Evolutionary conservation across 441 rosid genomes (phyloP), one percentile per base, ranked within the genome.

Genomic region (Viola pubescens): DNA sequence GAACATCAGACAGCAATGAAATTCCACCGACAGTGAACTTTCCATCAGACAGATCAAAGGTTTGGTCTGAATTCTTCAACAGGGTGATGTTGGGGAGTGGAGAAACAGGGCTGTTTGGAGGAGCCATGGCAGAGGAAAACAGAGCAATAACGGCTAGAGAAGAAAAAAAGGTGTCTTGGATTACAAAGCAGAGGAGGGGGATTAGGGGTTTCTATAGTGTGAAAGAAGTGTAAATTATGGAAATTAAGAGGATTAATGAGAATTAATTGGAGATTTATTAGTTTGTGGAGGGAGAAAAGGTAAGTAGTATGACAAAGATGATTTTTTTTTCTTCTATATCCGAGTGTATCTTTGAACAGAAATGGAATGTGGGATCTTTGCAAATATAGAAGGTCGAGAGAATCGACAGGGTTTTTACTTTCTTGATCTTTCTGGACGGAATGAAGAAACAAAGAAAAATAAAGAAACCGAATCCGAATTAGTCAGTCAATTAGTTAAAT

Each of bases 1-100:
- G 95, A 61, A 89, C 82, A 14, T 82, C 82, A 1, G 73, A 73
- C 16, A 89, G 85, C 46, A 87, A 37, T 1, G 86, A 70, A 48
- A 75, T 59, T 4, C 83, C 82, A 62, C 75, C 67, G 58, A 75
- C 82, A 38, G 59, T 56, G 0, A 89, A 61, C 41, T 60, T 73
- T 4, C 79, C 75, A 13, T 71, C 41, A 0, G 82, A 75, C 55
- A 90, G 59, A 59, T 55, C 61, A 48, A 83, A 70, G 59, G 34
- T 51, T 52, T 64, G 73, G 34, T 68, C 70, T 8, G 12, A 52
- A 51, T 56, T 56, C 2, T 55, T 60, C 4, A 79, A 16, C 0
- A 45, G 40, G 38, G 64, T 39, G 38, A 59, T 59, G 49, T 66
- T 60, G 39, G 51, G 39, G 60, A 19, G n/a, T 11, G 75, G 54